These are phyloP conservation scores for Fonsecaea monophora DNA, from an alignment of 2,329 filamentous ascomycete genomes.

Conservation along the genomic window DNA sequence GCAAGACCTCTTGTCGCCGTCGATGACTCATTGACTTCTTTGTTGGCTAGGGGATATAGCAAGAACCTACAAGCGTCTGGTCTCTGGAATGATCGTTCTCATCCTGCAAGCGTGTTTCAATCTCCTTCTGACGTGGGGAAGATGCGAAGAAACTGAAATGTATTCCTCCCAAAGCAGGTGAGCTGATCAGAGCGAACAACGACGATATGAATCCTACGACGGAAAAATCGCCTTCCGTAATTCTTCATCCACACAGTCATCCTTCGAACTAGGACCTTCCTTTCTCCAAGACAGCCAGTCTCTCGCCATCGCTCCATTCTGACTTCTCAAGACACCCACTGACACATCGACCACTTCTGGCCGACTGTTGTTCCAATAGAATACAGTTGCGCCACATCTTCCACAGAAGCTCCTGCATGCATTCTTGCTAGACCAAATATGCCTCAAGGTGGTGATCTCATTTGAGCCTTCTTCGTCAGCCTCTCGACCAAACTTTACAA, in stretches of 20 bases:
- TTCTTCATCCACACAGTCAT: conserved; percentile 8
- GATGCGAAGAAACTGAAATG: no score
- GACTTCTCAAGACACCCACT: not conserved
- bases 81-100: not conserved
- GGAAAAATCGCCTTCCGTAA: not conserved
- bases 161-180: no score
- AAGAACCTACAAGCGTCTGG: not conserved
- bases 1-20: not conserved
- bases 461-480: conserved; percentile 3
- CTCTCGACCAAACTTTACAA: not conserved
- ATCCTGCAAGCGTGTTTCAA: not conserved
- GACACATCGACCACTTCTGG: conserved; percentile 8
- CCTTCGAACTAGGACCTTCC: conserved; percentile 1
- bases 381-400: conserved; percentile 6
- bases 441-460: not conserved
- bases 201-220: not conserved
- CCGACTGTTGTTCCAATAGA: conserved; percentile 1
- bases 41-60: not conserved
- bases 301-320: conserved; percentile 4
- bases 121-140: no score
- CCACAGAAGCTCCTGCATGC: conserved; percentile 8
- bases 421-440: conserved; percentile 8
- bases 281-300: conserved; percentile 8
- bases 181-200: not conserved
- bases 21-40: not conserved